Evolutionary conservation across 768 basidiomycete species (phyloP), one percentile per base, ranked within the genome.

Genomic region (Hypholoma sublateritium): DNA sequence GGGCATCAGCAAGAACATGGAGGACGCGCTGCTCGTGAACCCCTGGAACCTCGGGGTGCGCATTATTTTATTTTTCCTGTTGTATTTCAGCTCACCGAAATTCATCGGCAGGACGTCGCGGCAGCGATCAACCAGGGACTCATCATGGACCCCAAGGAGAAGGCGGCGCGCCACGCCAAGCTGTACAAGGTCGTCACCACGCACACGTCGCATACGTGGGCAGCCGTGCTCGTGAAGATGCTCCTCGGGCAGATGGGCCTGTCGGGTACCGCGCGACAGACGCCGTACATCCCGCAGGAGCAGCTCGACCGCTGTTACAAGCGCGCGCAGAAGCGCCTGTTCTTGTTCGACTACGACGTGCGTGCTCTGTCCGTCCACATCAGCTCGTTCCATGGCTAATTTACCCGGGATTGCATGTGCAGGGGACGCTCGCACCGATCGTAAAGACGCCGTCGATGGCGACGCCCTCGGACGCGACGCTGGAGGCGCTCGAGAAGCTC

Each of bases 341-440:
- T 98, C 71, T 80, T 98, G 72, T 94, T 98, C 63, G 96, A 98
- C 72, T 99, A 99, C 69, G 95, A 97, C 68, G 92, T 93, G 58
- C 66, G 90, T 80, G 16, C 42, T 53, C 1, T 54, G 52, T 28
- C 44, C 8, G 56, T 53, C 24, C 13, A 24, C 28, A 2, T 52
- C 49, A 41, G 24, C 39, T 64, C 14, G 13, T 55, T 53, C 44
- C 24, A 45, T 52, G 37, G 4, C 48, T 41, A 16, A 34, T 34
- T 11, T 39, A 1, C n/a, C 11, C 25, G 4, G 3, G 2, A 6
- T 28, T 22, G 5, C 50, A 2, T 5, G 14, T 48, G 13, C 36
- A 96, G 91, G 96, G 96, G 5, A 99, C 96, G 0, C 86, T 99
- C 59, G 88, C 96, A 1, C 96, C 96, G 2, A 98, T 99, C 72